Conservation (phyloP, 2,329 filamentous ascomycete genomes). For the Trichophyton simii region DNA sequence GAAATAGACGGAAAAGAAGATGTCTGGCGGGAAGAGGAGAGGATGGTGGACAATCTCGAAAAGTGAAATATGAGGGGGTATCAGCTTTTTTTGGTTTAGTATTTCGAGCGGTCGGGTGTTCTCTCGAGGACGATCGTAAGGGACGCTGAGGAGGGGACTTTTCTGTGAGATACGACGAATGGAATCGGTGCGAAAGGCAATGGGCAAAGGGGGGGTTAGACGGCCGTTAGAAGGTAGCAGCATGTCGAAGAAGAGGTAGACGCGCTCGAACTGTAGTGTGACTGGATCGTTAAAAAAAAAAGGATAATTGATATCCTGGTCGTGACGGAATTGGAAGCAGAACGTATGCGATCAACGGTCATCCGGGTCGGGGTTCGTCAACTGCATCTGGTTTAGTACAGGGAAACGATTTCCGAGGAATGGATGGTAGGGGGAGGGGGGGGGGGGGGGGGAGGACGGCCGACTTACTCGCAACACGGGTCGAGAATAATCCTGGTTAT, state of each 20-base stretch:
- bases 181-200: too few relatives aligned
- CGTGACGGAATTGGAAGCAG: not conserved
- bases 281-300: not conserved
- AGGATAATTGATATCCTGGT: not conserved
- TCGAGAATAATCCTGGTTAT: conserved; percentile 38
- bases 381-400: conserved; percentile 7
- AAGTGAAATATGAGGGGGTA: not conserved
- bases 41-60: not conserved
- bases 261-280: not conserved
- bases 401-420: not conserved
- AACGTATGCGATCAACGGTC: conserved; percentile 1
- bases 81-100: not conserved
- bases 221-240: not conserved
- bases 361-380: conserved; percentile 13
- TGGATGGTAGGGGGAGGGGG: too few relatives aligned
- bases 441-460: too few relatives aligned
- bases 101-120: not conserved
- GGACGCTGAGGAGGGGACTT: not conserved
- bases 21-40: not conserved
- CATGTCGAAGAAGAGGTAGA: not conserved
- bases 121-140: not conserved
- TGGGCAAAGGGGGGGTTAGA: not conserved
- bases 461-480: conserved; percentile 32
- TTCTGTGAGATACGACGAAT: not conserved
- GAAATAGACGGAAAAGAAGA: not conserved